Percentiles rank a stretch among this genome's conserved stretches.
Evolutionary conservation across 179 eudicot species (phyloP).

Genomic region (Carnegiea gigantea): DNA sequence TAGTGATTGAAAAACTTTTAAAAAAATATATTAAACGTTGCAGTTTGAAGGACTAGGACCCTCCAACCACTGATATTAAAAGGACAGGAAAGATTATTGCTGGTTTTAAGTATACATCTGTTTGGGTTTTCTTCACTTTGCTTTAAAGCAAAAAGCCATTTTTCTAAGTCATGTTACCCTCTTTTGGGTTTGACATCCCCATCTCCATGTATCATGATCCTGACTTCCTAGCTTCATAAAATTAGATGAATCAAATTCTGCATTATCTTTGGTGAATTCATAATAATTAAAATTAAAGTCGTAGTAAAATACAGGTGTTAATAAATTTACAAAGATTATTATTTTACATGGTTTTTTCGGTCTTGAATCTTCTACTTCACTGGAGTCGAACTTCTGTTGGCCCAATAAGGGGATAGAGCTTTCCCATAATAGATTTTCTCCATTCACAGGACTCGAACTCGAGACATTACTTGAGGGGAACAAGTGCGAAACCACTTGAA

Average conservation of each 20-base stretch:
- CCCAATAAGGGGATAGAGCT: no score
- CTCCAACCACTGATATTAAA: conserved; percentile 7
- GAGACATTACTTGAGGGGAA: no score
- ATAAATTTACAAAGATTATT: no score
- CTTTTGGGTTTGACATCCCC: conserved; percentile 10
- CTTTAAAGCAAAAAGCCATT: background rate
- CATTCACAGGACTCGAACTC: no score
- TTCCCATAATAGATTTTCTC: no score
- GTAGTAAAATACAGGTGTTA: no score
- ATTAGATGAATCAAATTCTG: background rate
- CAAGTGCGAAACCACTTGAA: no score
- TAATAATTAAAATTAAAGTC: no score
- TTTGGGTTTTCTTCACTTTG: conserved; percentile 6
- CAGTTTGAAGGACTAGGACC: conserved; percentile 4
- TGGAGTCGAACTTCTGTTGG: no score
- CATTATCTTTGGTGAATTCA: background rate
- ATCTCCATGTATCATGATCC: conserved; percentile 8
- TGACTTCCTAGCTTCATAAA: conserved; percentile 29
- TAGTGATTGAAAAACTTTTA: background rate
- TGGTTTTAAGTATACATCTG: conserved; percentile 6
- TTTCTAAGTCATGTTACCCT: conserved; percentile 6
- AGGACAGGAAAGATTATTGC: background rate
- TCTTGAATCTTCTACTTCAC: no score
- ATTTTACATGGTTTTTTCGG: no score
- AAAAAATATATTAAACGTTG: background rate